Base-by-base conservation (phyloP, 148 eudicot genomes). In the Persicaria maculosa region DNA sequence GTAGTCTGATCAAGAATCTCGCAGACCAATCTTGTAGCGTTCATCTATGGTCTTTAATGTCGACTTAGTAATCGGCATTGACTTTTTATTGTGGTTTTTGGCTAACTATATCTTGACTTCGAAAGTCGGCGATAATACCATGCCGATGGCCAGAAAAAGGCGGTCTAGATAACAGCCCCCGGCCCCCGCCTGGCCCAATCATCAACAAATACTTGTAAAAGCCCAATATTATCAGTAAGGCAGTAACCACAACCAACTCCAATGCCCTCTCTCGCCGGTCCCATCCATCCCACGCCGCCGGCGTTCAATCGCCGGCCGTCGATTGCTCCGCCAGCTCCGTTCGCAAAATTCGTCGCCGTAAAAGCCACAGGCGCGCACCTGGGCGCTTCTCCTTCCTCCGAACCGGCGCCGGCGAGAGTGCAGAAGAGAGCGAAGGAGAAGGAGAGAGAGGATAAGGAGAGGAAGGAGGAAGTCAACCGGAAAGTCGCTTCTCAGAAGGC, bases 401-500 rank as follows among this genome's bases (percentile, higher is more conserved):
- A 47, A 72, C 69, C 83, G 65, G 80, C 67, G 46, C 50, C 48
- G 31, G 19, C n/a, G 50, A 68, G 25, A 6, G 25, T 43, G 50
- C 72, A 68, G 12, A 43, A 43, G 50, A 47, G 50, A 16, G 50
- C 72, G 74, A 57, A 25, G 45, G 53, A 75, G 69, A 80, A 80
- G 73, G 83, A 83, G 80, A 80, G 70, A 72, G 91, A 84, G 72
- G 80, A 72, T 19, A 81, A 52, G 73, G 88, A 87, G 85, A 87
- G 91, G 68, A 90, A 87, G 74, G 91, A 83, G 74, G 85, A 71
- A 22, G 80, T 83, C 14, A 93, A 91, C 81, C 72, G 78, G 46
- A 93, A 93, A 71, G 85, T 91, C 43, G 98, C 92, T 10, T 84
- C 97, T 0, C 83, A 83, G 74, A 93, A 93, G 78, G 98, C 98